Conservation (phyloP, 2,329 filamentous ascomycete genomes). For the Cercospora sojina region DNA sequence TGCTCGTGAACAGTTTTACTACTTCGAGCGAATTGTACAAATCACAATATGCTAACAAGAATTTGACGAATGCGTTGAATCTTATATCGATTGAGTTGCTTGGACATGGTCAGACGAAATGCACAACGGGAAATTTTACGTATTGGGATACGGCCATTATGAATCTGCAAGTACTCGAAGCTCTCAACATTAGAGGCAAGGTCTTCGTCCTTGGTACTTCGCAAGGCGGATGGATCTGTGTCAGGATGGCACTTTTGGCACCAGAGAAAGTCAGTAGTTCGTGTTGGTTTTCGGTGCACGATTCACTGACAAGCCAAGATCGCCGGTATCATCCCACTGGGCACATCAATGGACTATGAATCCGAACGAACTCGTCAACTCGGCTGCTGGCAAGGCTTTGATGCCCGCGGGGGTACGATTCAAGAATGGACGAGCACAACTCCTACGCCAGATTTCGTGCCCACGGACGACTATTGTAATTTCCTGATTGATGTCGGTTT, state of each 20-base stretch:
- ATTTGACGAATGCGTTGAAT: conserved; percentile 44
- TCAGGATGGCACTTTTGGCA: conserved; percentile 53
- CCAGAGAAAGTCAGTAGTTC: conserved; percentile 47
- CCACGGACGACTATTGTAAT: conserved; percentile 45
- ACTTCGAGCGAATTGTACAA: conserved; percentile 48
- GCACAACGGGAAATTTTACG: conserved; percentile 49
- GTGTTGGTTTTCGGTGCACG: too few relatives aligned
- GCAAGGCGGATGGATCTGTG: conserved; percentile 55
- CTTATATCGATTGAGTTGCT: conserved; percentile 56
- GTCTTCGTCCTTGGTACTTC: conserved; percentile 53
- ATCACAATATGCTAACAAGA: conserved; percentile 32
- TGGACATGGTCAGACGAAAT: conserved; percentile 55
- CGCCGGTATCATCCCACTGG: conserved; percentile 52
- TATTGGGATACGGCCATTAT: conserved; percentile 53
- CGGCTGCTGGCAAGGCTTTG: conserved; percentile 51
- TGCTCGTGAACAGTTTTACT: conserved; percentile 54
- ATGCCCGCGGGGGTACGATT: conserved; percentile 40
- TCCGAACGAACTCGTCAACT: conserved; percentile 45
- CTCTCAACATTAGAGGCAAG: conserved; percentile 43
- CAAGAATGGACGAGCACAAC: conserved; percentile 43
- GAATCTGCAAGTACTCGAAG: conserved; percentile 44
- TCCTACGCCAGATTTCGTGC: conserved; percentile 46
- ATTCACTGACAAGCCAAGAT: conserved; percentile 48
- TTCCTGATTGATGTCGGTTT: conserved; percentile 51
- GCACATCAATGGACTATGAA: conserved; percentile 55